Evolutionary conservation across 1,284 basidiomycete genomes (phyloP), one percentile per base, ranked within the genome.

Genomic region (Tilletia setariae): DNA sequence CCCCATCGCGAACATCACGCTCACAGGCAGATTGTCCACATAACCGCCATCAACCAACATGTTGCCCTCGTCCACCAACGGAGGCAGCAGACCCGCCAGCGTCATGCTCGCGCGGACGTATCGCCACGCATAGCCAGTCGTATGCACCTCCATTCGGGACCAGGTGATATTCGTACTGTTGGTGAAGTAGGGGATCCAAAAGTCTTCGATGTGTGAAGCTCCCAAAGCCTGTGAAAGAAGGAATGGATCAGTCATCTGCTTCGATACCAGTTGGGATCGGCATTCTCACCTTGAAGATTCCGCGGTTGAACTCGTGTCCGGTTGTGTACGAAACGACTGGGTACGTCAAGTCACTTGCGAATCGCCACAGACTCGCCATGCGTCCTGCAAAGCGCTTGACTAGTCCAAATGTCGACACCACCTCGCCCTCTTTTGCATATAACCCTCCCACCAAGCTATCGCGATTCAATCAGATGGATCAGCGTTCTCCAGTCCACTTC

Each of bases 141-240:
- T 91, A 79, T 99, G 96, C 49, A 98, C 90, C 81, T 98, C 94
- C 94, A 98, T 98, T 4, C 90, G 87, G 11, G 93, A 96, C 69
- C 92, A 93, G 64, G 91, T 94, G 81, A 99, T 97, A 80, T 98
- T 98, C n/a, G 96, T 97, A 7, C 94, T 94, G 79, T 98, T 98
- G 84, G 93, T 96, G 84, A 94, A 99, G 85, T 90, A 99, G 1
- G 96, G 95, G 2, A 98, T 86, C 96, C 95, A 98, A 90, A 96
- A 95, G 84, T 96, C 93, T 84, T 98, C 94, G 67, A 98, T 97
- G 83, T 96, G 93, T 53, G 93, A 89, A 80, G 93, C 92, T 79
- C 93, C 94, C 81, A 97, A 95, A 1, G 89, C 87, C 88, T 89
- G 69, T 11, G 65, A 40, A 65, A 65, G 47, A 65, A n/a, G 1